Evolutionary conservation across 2,329 filamentous ascomycete genomes (phyloP).

Genomic region (Diaporthe ilicicola): DNA sequence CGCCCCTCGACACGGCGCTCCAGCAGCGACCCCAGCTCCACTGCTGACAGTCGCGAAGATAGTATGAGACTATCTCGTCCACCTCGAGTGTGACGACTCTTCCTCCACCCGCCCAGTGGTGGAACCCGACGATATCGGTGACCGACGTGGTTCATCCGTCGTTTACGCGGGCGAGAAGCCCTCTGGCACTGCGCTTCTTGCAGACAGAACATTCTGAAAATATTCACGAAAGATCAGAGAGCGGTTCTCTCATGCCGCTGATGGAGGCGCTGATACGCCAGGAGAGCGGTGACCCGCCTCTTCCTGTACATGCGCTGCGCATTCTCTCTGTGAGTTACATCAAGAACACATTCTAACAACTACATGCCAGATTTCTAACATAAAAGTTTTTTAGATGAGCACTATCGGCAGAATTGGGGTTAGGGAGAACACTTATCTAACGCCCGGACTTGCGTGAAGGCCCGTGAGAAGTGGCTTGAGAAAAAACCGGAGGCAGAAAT

Average conservation of each 20-base stretch:
- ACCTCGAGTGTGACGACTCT: background rate
- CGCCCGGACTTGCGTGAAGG: slow-evolving; percentile 9
- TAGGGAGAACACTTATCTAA: slow-evolving; percentile 38
- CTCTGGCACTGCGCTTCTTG: no score
- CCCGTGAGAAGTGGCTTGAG: background rate
- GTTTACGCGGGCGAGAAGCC: slow-evolving; percentile 25
- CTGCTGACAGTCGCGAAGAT: no score
- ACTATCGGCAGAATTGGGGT: slow-evolving; percentile 43
- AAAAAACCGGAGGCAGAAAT: no score
- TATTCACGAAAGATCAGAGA: no score
- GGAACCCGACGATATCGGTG: slow-evolving; percentile 28
- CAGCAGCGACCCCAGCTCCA: no score
- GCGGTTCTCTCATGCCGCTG: no score
- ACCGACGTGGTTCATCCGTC: slow-evolving; percentile 21
- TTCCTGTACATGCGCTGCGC: slow-evolving; percentile 39
- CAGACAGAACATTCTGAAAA: no score
- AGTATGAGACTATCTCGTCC: no score
- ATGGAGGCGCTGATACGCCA: background rate
- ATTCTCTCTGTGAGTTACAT: slow-evolving; percentile 42
- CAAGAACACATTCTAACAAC: background rate
- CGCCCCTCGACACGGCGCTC: no score
- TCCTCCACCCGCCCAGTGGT: slow-evolving; percentile 16
- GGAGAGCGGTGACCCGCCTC: slow-evolving; percentile 19
- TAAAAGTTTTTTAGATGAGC: slow-evolving; percentile 39
- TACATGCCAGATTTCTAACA: background rate